These are phyloP conservation scores for Saccharomyces hybrid DNA, from an alignment of 1,139 yeast species.

Conservation along the genomic window DNA sequence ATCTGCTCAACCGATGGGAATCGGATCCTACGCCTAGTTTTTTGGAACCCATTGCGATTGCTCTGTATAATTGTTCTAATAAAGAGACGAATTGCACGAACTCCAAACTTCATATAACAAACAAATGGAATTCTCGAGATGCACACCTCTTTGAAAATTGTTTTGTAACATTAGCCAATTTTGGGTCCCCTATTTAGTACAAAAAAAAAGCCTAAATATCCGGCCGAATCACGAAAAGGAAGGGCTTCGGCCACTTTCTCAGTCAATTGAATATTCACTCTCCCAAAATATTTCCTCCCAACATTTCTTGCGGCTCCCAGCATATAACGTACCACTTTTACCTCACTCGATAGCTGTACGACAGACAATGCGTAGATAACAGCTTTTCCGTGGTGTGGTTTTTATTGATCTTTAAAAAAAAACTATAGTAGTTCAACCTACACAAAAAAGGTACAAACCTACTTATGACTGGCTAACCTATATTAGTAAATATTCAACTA, in stretches of 20 bases:
- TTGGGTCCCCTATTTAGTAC: neutral
- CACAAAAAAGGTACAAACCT: neutral
- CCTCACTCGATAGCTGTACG: no score
- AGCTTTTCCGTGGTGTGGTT: no score
- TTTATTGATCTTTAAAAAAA: neutral
- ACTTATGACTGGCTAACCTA: neutral
- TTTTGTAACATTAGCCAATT: neutral
- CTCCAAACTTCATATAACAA: neutral
- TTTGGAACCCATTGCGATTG: neutral
- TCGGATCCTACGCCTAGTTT: neutral
- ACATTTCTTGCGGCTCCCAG: no score
- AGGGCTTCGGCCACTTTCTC: neutral
- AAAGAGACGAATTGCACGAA: neutral
- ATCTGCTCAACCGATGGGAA: neutral
- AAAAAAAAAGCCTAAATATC: neutral
- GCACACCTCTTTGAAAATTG: neutral
- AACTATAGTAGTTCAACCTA: no score
- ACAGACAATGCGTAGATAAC: no score
- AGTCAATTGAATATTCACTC: neutral
- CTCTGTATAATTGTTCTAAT: neutral
- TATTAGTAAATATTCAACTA: neutral
- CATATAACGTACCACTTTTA: no score
- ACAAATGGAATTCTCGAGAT: neutral
- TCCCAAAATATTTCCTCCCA: no score
- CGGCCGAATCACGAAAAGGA: neutral